Conservation (phyloP, 2,329 filamentous ascomycete genomes). For the Neonectria neomacrospora region DNA sequence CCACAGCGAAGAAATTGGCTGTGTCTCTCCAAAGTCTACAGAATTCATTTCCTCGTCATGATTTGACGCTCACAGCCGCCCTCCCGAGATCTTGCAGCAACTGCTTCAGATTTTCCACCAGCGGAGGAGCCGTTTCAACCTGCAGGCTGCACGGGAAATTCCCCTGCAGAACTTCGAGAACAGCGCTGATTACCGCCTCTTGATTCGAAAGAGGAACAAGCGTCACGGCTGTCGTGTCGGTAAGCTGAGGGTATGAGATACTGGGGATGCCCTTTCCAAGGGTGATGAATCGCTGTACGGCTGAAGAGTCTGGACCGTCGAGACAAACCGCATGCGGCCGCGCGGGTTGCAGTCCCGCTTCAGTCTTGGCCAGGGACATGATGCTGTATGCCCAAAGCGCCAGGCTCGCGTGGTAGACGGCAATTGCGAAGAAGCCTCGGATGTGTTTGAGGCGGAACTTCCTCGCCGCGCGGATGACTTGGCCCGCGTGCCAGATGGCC, state of each 20-base stretch:
- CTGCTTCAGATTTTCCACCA: slow-evolving; percentile 31
- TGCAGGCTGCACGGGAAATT: slow-evolving; percentile 26
- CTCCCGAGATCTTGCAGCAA: slow-evolving; percentile 27
- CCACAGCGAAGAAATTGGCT: background rate
- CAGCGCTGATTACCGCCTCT: slow-evolving; percentile 22
- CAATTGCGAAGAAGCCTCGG: slow-evolving; percentile 29
- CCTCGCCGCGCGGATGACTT: slow-evolving; percentile 26
- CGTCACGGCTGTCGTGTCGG: background rate
- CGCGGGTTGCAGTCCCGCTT: background rate
- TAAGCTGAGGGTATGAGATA: slow-evolving; percentile 13
- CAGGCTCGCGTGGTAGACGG: slow-evolving; percentile 29
- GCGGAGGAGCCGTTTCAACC: slow-evolving; percentile 24
- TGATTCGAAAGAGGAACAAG: slow-evolving; percentile 23
- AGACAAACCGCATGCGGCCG: slow-evolving; percentile 17
- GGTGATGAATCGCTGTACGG: slow-evolving; percentile 26
- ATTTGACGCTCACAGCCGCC: slow-evolving; percentile 23
- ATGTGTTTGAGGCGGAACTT: slow-evolving; percentile 18
- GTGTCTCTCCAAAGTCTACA: background rate
- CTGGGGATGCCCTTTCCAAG: slow-evolving; percentile 21
- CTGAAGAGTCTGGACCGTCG: slow-evolving; percentile 25
- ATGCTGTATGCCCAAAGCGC: slow-evolving; percentile 28
- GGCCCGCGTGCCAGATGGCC: slow-evolving; percentile 30
- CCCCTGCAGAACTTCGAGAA: slow-evolving; percentile 21
- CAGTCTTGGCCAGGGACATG: slow-evolving; percentile 18
- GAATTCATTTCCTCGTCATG: slow-evolving; percentile 1